A percentile compares a stretch with the other conserved stretches of the same genome.
Evolutionary conservation across 345 rosid genomes (phyloP).

Genomic region (Bruguiera sexangula): DNA sequence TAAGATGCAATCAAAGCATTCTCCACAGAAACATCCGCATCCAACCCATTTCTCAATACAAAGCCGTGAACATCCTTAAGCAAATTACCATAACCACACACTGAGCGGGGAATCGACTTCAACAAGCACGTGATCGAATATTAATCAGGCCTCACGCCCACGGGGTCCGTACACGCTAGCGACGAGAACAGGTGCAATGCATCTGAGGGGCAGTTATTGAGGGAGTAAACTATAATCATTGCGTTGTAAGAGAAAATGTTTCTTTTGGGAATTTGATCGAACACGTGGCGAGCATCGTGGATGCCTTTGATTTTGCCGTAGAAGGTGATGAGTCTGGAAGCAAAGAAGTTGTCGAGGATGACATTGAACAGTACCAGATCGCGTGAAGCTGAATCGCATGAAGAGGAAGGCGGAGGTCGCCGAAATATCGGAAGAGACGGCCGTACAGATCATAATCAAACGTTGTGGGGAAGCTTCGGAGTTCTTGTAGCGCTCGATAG

Average conservation of each 20-base stretch:
- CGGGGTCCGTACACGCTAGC: conserved; percentile 25
- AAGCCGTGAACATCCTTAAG: conserved; percentile 61
- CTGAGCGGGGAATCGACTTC: conserved; percentile 49
- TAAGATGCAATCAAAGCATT: conserved; percentile 70
- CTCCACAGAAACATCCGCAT: conserved; percentile 47
- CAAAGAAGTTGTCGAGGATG: conserved; percentile 64
- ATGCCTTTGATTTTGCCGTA: conserved; percentile 44
- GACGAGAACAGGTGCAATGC: conserved; percentile 49
- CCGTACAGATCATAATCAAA: conserved; percentile 60
- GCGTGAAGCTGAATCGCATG: conserved; percentile 82
- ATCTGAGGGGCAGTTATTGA: conserved; percentile 46
- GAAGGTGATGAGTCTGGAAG: conserved; percentile 53
- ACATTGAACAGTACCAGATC: conserved; percentile 45
- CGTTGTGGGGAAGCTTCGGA: conserved; percentile 10
- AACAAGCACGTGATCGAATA: conserved; percentile 56
- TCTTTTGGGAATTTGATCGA: conserved; percentile 53
- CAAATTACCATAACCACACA: conserved; percentile 31
- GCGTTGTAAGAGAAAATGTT: conserved; percentile 74
- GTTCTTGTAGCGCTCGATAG: not conserved
- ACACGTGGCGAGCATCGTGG: conserved; percentile 53
- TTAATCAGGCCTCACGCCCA: conserved; percentile 41
- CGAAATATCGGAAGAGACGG: conserved; percentile 55
- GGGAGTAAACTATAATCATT: conserved; percentile 57
- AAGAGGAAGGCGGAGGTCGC: conserved; percentile 47
- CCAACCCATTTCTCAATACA: conserved; percentile 46